Conservation (phyloP, 2,329 filamentous ascomycete species). For the Penicillium crustosum region DNA sequence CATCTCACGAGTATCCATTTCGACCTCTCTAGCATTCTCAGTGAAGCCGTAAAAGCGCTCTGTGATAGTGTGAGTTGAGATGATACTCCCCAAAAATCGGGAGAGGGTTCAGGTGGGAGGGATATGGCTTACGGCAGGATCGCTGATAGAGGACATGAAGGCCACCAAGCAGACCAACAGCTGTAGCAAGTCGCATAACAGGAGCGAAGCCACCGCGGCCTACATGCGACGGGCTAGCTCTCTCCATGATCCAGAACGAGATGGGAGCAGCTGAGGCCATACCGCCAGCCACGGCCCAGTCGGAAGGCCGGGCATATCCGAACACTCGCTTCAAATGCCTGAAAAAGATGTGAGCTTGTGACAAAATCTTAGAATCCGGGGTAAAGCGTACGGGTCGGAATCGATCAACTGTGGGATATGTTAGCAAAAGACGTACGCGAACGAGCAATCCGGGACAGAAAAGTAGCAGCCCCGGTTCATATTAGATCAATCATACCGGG, state of each 20-base stretch:
- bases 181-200: conserved; percentile 75
- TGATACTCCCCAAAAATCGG: not conserved
- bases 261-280: conserved; percentile 71
- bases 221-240: conserved; percentile 78
- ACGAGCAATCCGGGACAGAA: not conserved
- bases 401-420: conserved; percentile 77
- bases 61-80: conserved; percentile 41
- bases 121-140: conserved; percentile 69
- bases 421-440: conserved; percentile 19
- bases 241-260: conserved; percentile 77
- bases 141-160: conserved; percentile 84
- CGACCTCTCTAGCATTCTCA: conserved; percentile 87
- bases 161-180: conserved; percentile 71
- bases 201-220: conserved; percentile 79
- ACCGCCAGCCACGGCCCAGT: conserved; percentile 71
- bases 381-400: conserved; percentile 82
- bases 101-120: not conserved
- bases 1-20: conserved; percentile 99
- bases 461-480: not conserved
- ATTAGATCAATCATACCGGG: conserved; percentile 63
- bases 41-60: conserved; percentile 94
- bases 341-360: conserved; percentile 33
- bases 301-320: conserved; percentile 78
- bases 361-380: conserved; percentile 18
- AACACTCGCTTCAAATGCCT: conserved; percentile 92